A percentile compares a stretch with the other conserved stretches of the same genome.
Evolutionary conservation across 1,284 basidiomycete genomes (phyloP).

Genomic region (Sanguinoderma infundibulare): DNA sequence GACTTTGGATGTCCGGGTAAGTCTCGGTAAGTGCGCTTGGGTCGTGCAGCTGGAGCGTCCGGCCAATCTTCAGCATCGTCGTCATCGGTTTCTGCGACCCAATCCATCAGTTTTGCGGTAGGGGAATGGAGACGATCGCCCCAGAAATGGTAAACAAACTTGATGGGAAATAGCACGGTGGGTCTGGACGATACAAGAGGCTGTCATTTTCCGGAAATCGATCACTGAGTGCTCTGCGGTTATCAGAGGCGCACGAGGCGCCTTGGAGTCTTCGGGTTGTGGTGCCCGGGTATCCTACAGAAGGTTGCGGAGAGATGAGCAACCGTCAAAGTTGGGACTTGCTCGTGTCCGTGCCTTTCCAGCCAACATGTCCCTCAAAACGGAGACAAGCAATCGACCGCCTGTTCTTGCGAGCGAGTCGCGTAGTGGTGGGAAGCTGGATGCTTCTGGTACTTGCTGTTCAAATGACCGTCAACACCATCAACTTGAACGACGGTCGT

Average conservation of each 20-base stretch:
- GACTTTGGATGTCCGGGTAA: background rate
- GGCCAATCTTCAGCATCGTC: constrained; percentile 45
- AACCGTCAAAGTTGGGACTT: background rate
- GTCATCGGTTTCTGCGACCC: constrained; percentile 50
- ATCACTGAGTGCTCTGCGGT: constrained; percentile 55
- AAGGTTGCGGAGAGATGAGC: background rate
- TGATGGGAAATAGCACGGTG: constrained; percentile 80
- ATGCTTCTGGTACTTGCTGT: constrained; percentile 52
- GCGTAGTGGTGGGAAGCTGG: constrained; percentile 61
- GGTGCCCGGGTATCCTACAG: constrained; percentile 44
- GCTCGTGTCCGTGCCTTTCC: constrained; percentile 46
- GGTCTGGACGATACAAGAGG: constrained; percentile 56
- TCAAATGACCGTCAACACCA: background rate
- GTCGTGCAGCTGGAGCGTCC: constrained; percentile 51
- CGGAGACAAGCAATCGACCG: constrained; percentile 71
- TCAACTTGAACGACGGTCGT: background rate
- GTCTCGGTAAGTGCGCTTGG: constrained; percentile 34
- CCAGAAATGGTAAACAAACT: constrained; percentile 39
- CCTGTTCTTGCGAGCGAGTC: constrained; percentile 68
- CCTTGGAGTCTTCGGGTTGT: constrained; percentile 44
- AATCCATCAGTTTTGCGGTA: too few species aligned
- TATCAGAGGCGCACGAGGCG: constrained; percentile 68
- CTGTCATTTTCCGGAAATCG: constrained; percentile 62
- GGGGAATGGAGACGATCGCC: background rate
- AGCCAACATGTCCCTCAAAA: constrained; percentile 65